phyloP scores from a whole-genome alignment of 495 filamentous ascomycete genomes.

The Lichenothelia convexa region DNA sequence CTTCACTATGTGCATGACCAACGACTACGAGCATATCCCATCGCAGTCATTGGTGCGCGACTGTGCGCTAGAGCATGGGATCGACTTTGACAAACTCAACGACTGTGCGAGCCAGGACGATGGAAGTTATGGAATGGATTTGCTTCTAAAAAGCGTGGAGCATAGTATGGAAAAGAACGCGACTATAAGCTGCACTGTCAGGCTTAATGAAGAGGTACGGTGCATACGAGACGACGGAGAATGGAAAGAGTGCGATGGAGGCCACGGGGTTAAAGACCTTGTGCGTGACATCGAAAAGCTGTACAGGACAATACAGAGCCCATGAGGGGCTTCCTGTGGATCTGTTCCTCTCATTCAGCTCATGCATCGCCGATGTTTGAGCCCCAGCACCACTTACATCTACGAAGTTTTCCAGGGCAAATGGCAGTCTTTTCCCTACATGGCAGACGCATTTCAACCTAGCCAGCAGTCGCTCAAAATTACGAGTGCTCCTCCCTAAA shows the following conservation, averaged over 20 bases:
- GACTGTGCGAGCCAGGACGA: slow-evolving; percentile 56
- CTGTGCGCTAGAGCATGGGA: slow-evolving; percentile 75
- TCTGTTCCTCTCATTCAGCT: too few species aligned
- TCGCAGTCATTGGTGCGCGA: slow-evolving; percentile 52
- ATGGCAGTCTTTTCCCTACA: too few species aligned
- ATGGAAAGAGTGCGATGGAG: slow-evolving; percentile 65
- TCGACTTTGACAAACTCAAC: slow-evolving; percentile 72
- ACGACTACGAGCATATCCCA: slow-evolving; percentile 56
- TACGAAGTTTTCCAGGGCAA: too few species aligned
- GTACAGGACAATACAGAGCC: too few species aligned
- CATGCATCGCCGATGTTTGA: too few species aligned
- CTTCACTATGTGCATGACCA: slow-evolving; percentile 74
- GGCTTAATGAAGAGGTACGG: slow-evolving; percentile 58
- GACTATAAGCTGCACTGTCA: slow-evolving; percentile 72
- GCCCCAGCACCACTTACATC: too few species aligned
- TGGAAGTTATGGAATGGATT: slow-evolving; percentile 35
- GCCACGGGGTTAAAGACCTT: slow-evolving; percentile 50
- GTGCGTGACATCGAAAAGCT: slow-evolving; percentile 50
- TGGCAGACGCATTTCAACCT: too few species aligned
- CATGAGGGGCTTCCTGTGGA: too few species aligned
- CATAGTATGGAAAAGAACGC: slow-evolving; percentile 49
- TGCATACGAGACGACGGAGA: slow-evolving; percentile 65
- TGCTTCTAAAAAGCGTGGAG: slow-evolving; percentile 62
- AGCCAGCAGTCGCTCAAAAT: too few species aligned
- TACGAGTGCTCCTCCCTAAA: too few species aligned